Percentiles rank a stretch among this genome's conserved stretches.
Evolutionary conservation across 2,329 filamentous ascomycete genomes (phyloP).

Genomic region (Reticulascus tulasneorum): DNA sequence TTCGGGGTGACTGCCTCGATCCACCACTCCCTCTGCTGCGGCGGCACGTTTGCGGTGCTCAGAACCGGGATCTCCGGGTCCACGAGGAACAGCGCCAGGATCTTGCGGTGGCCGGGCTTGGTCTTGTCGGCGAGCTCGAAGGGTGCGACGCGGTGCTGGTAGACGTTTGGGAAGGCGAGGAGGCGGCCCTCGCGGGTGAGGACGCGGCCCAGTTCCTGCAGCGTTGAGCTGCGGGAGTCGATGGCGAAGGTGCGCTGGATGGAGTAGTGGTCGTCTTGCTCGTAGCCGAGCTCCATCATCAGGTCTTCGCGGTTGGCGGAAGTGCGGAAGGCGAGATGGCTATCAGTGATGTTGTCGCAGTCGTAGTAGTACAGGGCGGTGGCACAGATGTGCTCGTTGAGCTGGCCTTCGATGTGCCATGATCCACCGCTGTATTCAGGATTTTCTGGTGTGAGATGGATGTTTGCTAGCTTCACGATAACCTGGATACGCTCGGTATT

Average conservation of each 20-base stretch:
- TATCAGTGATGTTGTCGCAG: slow-evolving; percentile 54
- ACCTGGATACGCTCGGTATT: slow-evolving; percentile 46
- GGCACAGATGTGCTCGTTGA: slow-evolving; percentile 62
- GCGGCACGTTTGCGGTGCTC: slow-evolving; percentile 40
- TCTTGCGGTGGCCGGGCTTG: slow-evolving; percentile 53
- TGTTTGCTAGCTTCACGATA: slow-evolving; percentile 59
- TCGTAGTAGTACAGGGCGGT: slow-evolving; percentile 62
- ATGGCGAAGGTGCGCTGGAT: slow-evolving; percentile 33
- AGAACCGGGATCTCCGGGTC: slow-evolving; percentile 47
- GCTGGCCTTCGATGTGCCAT: slow-evolving; percentile 53
- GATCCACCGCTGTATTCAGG: slow-evolving; percentile 48
- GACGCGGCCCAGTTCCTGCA: slow-evolving; percentile 45
- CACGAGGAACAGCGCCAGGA: slow-evolving; percentile 58
- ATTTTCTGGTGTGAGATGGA: slow-evolving; percentile 56
- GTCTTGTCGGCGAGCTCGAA: slow-evolving; percentile 50
- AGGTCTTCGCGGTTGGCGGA: slow-evolving; percentile 26
- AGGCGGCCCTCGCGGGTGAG: slow-evolving; percentile 42
- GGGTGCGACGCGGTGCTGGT: slow-evolving; percentile 47
- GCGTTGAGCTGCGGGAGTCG: slow-evolving; percentile 5
- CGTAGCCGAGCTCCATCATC: slow-evolving; percentile 17
- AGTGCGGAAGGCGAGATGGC: slow-evolving; percentile 47
- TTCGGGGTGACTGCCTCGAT: slow-evolving; percentile 8
- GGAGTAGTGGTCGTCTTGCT: slow-evolving; percentile 28
- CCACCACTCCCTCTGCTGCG: slow-evolving; percentile 38
- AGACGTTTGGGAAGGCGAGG: slow-evolving; percentile 52